These are phyloP conservation scores for Ensete glaucum DNA, from an alignment of 176 grass and related monocot genomes.

Conservation along the genomic window DNA sequence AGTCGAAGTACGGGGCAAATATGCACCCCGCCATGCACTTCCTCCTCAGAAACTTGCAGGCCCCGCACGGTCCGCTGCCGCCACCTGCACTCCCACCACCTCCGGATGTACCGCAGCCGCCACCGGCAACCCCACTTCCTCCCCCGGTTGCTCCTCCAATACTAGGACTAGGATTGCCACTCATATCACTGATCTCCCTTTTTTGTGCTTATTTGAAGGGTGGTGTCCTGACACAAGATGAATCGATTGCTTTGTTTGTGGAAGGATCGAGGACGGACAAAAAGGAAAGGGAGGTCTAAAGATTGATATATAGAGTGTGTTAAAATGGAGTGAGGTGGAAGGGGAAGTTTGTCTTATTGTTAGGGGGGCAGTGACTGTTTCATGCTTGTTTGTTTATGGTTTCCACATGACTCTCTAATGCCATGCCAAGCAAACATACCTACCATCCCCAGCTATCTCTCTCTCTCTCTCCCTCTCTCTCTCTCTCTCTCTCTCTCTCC, in stretches of 20 bases:
- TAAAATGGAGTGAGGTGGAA: background rate
- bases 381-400: constrained; percentile 39
- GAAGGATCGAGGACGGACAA: constrained; percentile 6
- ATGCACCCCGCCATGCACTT: constrained; percentile 96
- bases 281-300: background rate
- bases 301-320: constrained; percentile 10
- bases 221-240: background rate
- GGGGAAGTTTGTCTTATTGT: constrained; percentile 42
- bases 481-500: background rate
- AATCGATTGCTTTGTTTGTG: background rate
- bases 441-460: constrained; percentile 8
- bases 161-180: constrained; percentile 4
- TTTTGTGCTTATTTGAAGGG: background rate
- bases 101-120: background rate
- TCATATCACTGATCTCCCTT: background rate
- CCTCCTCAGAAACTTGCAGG: constrained; percentile 89
- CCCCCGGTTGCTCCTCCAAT: background rate
- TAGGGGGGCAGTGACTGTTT: constrained; percentile 57
- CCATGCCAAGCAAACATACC: constrained; percentile 71
- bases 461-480: constrained; percentile 35
- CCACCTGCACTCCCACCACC: background rate
- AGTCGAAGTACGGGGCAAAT: constrained; percentile 96
- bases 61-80: constrained; percentile 38
- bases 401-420: constrained; percentile 91
- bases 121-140: background rate